Evolutionary conservation across 495 filamentous ascomycete species (phyloP).

Genomic region (Neurospora sp.): DNA sequence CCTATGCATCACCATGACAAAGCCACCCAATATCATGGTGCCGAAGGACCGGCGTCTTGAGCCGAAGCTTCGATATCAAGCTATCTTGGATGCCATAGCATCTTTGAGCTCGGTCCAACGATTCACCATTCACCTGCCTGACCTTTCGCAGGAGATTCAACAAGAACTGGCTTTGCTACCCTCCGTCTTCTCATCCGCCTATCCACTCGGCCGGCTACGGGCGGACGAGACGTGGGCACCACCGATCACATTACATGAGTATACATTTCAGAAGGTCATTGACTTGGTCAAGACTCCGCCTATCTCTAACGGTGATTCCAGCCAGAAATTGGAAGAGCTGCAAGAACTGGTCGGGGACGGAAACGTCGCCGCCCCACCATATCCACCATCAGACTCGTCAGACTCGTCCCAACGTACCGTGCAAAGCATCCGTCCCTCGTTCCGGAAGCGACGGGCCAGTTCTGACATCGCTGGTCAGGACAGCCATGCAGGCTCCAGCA

Average conservation of each 20-base stretch:
- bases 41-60: constrained; percentile 1
- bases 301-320: neutral
- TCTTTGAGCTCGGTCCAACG: neutral
- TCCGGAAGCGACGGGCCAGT: neutral
- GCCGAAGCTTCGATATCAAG: constrained; percentile 1
- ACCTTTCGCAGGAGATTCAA: neutral
- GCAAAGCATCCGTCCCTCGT: neutral
- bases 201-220: neutral
- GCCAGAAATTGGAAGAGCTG: neutral
- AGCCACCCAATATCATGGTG: neutral
- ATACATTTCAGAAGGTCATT: neutral
- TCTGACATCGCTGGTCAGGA: neutral
- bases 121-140: neutral
- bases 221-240: neutral
- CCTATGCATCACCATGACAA: neutral
- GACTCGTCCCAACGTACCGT: neutral
- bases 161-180: constrained; percentile 1
- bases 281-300: neutral
- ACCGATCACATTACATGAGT: neutral
- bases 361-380: too few relatives aligned
- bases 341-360: neutral
- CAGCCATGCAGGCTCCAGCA: neutral
- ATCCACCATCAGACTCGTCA: neutral
- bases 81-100: neutral
- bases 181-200: neutral